Conservation (phyloP, 441 rosid genomes). For the Pelargonium citronellum region DNA sequence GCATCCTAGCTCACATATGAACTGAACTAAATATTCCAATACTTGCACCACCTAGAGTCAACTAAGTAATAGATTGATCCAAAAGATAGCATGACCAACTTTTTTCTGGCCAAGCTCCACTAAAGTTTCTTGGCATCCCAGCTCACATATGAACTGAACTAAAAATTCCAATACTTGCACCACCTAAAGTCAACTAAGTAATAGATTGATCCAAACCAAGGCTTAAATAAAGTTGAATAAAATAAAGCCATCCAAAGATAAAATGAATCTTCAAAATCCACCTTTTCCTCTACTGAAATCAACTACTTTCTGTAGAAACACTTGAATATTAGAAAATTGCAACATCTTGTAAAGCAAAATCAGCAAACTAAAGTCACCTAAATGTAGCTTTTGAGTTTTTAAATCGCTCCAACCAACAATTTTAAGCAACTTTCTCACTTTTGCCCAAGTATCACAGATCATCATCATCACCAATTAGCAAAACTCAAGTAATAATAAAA, state of each 20-base stretch:
- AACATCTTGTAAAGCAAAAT: background rate
- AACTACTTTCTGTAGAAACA: no score
- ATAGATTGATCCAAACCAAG: background rate
- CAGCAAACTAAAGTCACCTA: no score
- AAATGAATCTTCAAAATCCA: background rate
- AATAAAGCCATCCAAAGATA: background rate
- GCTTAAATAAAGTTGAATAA: background rate
- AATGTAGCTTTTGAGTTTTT: background rate
- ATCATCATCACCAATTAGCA: slow-evolving; percentile 1
- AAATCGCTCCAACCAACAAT: no score
- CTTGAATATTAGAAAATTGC: background rate
- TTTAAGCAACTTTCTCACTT: background rate
- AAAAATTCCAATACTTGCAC: no score
- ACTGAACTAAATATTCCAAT: no score
- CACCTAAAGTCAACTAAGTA: background rate
- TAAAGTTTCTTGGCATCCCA: background rate
- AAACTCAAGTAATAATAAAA: background rate
- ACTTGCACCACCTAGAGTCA: no score
- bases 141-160: background rate
- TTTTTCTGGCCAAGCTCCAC: no score
- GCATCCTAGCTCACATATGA: background rate
- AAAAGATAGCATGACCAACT: no score
- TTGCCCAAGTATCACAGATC: background rate
- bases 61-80: no score
- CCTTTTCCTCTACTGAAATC: background rate